These are phyloP conservation scores for Candida pseudofarinosa DNA, from an alignment of 805 yeast species.

Conservation along the genomic window DNA sequence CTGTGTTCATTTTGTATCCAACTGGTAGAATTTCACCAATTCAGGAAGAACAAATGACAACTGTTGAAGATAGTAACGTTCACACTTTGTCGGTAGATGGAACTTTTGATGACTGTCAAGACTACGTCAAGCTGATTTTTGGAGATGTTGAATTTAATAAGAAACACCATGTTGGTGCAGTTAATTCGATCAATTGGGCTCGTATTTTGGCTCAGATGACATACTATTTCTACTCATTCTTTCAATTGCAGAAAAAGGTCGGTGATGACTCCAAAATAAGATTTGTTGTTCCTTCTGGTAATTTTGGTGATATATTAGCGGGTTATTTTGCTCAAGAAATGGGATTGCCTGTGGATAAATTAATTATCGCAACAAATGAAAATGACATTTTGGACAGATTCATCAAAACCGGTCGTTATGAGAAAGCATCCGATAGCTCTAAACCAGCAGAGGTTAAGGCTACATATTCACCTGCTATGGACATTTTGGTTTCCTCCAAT, in stretches of 20 bases:
- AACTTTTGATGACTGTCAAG: constrained; percentile 98
- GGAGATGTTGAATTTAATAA: constrained; percentile 85
- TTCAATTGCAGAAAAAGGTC: constrained; percentile 52
- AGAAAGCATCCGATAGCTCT: constrained; percentile 53
- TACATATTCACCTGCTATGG: constrained; percentile 98
- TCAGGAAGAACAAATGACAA: constrained; percentile 98
- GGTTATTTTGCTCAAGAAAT: constrained; percentile 91
- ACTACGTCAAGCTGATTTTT: constrained; percentile 87
- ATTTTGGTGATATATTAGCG: constrained; percentile 96
- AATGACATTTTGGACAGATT: constrained; percentile 94
- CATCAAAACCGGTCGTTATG: constrained; percentile 80
- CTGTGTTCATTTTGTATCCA: constrained; percentile 94
- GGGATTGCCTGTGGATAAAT: constrained; percentile 88
- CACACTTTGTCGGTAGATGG: constrained; percentile 95
- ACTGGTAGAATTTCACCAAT: constrained; percentile 96
- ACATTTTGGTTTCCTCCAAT: constrained; percentile 89
- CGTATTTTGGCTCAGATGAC: constrained; percentile 97
- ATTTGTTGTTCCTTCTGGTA: constrained; percentile 95
- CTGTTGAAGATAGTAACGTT: constrained; percentile 87
- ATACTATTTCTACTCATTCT: constrained; percentile 90
- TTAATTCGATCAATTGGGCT: constrained; percentile 98
- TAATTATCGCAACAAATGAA: constrained; percentile 93
- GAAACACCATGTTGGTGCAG: constrained; percentile 93
- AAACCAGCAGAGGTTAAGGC: constrained; percentile 61
- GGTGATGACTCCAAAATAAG: constrained; percentile 44